Percentiles rank a stretch among this genome's conserved stretches.
These are phyloP conservation scores for Turritis glabra DNA, from an alignment of 345 rosid species.

Conservation along the genomic window DNA sequence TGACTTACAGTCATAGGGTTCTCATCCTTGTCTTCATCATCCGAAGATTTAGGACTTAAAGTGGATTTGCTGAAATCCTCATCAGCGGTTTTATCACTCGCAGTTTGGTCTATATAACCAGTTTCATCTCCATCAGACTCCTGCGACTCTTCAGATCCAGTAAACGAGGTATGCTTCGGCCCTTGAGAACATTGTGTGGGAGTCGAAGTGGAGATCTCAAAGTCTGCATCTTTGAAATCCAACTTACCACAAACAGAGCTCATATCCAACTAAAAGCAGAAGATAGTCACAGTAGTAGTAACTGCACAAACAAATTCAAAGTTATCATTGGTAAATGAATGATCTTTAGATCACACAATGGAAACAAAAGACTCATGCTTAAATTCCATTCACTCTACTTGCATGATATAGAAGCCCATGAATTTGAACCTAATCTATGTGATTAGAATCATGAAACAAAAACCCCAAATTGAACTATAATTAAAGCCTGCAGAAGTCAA, in stretches of 20 bases:
- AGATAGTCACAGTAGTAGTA: slow-evolving; percentile 4
- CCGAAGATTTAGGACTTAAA: slow-evolving; percentile 29
- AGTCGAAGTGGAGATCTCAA: slow-evolving; percentile 25
- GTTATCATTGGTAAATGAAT: neutral
- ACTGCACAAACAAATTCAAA: slow-evolving; percentile 27
- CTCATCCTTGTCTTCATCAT: slow-evolving; percentile 40
- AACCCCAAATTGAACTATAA: neutral
- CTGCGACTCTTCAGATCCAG: slow-evolving; percentile 38
- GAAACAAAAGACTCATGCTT: neutral
- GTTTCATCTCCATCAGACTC: slow-evolving; percentile 47
- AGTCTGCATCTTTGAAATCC: slow-evolving; percentile 40
- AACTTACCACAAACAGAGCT: slow-evolving; percentile 34
- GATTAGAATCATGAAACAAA: neutral
- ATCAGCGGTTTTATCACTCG: slow-evolving; percentile 32
- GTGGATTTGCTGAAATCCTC: slow-evolving; percentile 37
- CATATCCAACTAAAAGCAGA: slow-evolving; percentile 44
- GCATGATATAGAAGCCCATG: neutral
- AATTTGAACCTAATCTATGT: neutral
- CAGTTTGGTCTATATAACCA: slow-evolving; percentile 41
- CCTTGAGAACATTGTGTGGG: slow-evolving; percentile 29
- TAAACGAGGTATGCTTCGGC: slow-evolving; percentile 20
- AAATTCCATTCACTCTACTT: neutral
- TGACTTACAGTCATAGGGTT: slow-evolving; percentile 41
- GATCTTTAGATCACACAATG: neutral
- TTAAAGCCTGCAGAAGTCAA: neutral